These are phyloP conservation scores for Neurospora sublineolata DNA, from an alignment of 495 filamentous ascomycete genomes.

Conservation along the genomic window DNA sequence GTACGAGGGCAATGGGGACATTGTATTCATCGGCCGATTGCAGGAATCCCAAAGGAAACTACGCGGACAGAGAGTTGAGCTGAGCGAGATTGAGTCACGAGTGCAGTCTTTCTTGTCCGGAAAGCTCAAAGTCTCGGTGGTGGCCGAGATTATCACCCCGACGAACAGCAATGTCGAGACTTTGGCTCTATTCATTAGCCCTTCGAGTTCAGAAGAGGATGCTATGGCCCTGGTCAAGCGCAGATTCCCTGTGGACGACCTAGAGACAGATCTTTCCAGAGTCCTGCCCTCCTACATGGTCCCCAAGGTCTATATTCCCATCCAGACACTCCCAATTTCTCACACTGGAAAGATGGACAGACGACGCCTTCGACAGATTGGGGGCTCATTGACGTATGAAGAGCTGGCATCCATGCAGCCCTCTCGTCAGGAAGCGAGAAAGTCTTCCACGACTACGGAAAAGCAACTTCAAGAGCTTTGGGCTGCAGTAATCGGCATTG, in stretches of 20 bases:
- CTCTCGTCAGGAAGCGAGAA: not conserved
- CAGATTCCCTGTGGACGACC: not conserved
- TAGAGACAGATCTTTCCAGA: conserved; percentile 11
- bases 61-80: conserved; percentile 27
- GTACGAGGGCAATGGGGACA: conserved; percentile 38
- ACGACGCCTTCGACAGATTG: conserved; percentile 28
- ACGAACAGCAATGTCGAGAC: not conserved
- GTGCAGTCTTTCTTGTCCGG: conserved; percentile 6
- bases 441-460: conserved; percentile 4
- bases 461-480: conserved; percentile 5
- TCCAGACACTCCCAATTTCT: conserved; percentile 24
- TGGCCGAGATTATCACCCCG: conserved; percentile 33
- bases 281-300: conserved; percentile 45
- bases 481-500: conserved; percentile 6
- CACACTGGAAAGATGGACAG: conserved; percentile 41
- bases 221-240: not conserved
- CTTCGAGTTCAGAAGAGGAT: conserved; percentile 17
- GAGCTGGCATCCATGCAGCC: conserved; percentile 3
- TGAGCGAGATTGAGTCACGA: conserved; percentile 27
- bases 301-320: conserved; percentile 28
- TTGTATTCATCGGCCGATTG: conserved; percentile 19
- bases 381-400: not conserved
- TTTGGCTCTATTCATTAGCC: conserved; percentile 19
- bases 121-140: conserved; percentile 1
- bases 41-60: conserved; percentile 31